phyloP scores from a whole-genome alignment of 257 asterid species.

The Solanum chmielewskii region DNA sequence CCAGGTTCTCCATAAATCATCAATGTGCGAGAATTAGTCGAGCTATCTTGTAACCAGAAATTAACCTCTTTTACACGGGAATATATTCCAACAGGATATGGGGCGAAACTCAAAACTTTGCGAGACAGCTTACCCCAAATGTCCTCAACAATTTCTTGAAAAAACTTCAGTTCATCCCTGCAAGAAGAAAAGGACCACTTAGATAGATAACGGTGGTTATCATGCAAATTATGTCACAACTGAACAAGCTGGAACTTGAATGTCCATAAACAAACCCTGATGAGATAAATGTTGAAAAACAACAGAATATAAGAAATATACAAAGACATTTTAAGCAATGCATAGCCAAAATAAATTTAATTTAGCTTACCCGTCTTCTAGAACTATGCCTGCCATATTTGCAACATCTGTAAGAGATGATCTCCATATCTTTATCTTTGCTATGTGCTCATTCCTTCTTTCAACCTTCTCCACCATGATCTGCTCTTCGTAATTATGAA shows the following conservation, averaged over 20 bases:
- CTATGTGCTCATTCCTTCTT: background rate
- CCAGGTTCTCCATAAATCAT: slow-evolving; percentile 3
- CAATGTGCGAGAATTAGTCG: background rate
- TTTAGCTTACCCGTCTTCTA: background rate
- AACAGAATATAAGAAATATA: background rate
- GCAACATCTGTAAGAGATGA: slow-evolving; percentile 3
- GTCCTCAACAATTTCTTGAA: background rate
- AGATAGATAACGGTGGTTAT: background rate
- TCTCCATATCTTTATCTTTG: background rate
- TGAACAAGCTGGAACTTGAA: background rate
- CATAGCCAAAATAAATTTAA: background rate
- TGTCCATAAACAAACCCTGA: background rate
- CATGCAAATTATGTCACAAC: background rate
- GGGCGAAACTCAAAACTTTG: background rate
- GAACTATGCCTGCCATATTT: slow-evolving; percentile 2
- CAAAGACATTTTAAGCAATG: background rate
- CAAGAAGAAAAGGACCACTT: background rate
- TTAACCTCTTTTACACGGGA: background rate
- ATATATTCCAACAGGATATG: slow-evolving; percentile 3
- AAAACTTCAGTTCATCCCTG: slow-evolving; percentile 1
- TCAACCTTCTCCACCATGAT: background rate
- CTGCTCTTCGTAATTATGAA: background rate
- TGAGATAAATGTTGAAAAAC: background rate
- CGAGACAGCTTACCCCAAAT: slow-evolving; percentile 1
- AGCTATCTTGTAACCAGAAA: slow-evolving; percentile 4